Percentiles rank a stretch among this genome's conserved stretches.
phyloP scores from a whole-genome alignment of 805 yeast genomes.

The Teunomyces aglyptinius region DNA sequence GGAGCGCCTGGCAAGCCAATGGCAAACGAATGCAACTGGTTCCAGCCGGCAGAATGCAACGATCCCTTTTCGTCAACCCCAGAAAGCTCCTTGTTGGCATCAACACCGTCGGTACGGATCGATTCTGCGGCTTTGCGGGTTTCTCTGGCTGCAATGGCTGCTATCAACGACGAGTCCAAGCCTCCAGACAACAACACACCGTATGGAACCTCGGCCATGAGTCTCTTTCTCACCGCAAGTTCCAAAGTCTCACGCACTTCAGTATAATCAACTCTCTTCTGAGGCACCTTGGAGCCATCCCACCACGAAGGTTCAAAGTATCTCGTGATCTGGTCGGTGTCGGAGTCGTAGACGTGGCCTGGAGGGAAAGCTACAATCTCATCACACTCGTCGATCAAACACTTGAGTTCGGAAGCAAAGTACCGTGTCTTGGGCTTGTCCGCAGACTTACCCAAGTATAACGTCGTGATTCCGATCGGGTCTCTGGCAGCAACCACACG shows the following conservation, averaged over 20 bases:
- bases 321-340: slow-evolving; percentile 79
- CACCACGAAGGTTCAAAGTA: slow-evolving; percentile 95
- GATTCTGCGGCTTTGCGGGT: slow-evolving; percentile 61
- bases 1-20: slow-evolving; percentile 98
- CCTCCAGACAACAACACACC: slow-evolving; percentile 98
- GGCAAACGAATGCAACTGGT: slow-evolving; percentile 91
- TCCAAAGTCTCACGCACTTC: slow-evolving; percentile 79
- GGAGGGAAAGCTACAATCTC: slow-evolving; percentile 94
- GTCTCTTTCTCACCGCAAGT: slow-evolving; percentile 95
- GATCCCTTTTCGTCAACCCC: slow-evolving; percentile 92
- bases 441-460: slow-evolving; percentile 86
- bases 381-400: slow-evolving; percentile 93
- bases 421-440: slow-evolving; percentile 72
- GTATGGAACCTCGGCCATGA: slow-evolving; percentile 99
- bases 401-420: slow-evolving; percentile 94
- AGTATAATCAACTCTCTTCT: slow-evolving; percentile 69
- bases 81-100: slow-evolving; percentile 70
- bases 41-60: slow-evolving; percentile 72
- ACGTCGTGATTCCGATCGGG: slow-evolving; percentile 95
- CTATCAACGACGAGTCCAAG: slow-evolving; percentile 93
- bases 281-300: slow-evolving; percentile 76
- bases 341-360: slow-evolving; percentile 94
- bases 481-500: slow-evolving; percentile 96
- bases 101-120: slow-evolving; percentile 46
- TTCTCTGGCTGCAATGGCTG: slow-evolving; percentile 96